Evolutionary conservation across 2,329 filamentous ascomycete genomes (phyloP).

Genomic region (Ophiostoma sp.): DNA sequence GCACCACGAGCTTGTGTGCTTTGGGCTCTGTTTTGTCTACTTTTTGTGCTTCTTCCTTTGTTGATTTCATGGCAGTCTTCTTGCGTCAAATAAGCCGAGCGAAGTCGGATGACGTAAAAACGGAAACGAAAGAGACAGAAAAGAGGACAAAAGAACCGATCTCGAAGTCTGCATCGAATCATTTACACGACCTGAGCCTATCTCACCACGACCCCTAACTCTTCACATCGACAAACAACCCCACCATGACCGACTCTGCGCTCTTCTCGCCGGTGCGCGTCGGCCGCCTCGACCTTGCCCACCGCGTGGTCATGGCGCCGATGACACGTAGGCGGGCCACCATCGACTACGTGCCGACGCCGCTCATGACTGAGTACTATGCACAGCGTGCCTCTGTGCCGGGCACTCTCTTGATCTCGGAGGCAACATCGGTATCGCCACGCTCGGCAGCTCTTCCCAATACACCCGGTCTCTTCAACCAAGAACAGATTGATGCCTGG

Average conservation of each 20-base stretch:
- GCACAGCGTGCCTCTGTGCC: slow-evolving; percentile 43
- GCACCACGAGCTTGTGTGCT: neutral
- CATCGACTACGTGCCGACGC: slow-evolving; percentile 31
- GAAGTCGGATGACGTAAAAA: neutral
- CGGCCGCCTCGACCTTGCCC: slow-evolving; percentile 47
- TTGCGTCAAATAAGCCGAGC: neutral
- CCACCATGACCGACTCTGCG: slow-evolving; percentile 3
- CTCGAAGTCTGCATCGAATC: neutral
- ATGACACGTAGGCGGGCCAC: slow-evolving; percentile 54
- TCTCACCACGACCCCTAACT: too few species aligned
- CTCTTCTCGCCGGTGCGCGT: slow-evolving; percentile 42
- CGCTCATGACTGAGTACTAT: slow-evolving; percentile 47
- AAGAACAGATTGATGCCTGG: slow-evolving; percentile 59
- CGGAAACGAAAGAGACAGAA: neutral
- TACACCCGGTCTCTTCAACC: slow-evolving; percentile 58
- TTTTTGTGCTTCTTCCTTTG: neutral
- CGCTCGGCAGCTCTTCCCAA: slow-evolving; percentile 42
- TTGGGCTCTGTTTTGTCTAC: neutral
- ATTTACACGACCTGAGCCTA: too few species aligned
- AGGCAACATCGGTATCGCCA: slow-evolving; percentile 48
- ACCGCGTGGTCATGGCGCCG: slow-evolving; percentile 54
- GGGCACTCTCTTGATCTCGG: slow-evolving; percentile 45
- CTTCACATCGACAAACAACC: neutral
- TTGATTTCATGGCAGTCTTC: neutral
- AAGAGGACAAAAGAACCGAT: neutral